Evolutionary conservation across 306 rosid genomes (phyloP), one percentile per base, ranked within the genome.

Genomic region (Cucumis hystrix): DNA sequence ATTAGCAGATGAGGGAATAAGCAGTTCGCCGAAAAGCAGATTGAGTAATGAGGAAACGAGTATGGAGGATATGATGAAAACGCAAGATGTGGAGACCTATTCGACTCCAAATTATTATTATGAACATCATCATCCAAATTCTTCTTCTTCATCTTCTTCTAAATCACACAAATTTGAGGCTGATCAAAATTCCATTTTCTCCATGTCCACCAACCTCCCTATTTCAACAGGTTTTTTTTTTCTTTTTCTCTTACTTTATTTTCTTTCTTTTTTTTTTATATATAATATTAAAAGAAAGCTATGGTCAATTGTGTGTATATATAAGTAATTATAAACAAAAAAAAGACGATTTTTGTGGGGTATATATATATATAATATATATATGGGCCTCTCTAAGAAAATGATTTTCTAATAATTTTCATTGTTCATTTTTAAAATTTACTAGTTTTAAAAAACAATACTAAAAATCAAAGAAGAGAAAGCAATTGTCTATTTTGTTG

Each of bases 91-190:
- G 1, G 90, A 83, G 63, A 78, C 87, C 69, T 72, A 49, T 60
- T 54, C 82, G 23, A 76, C 87, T 82, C 76, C 77, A 51, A 45
- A 67, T 47, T 47, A 47, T 5, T 77, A 75, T n/a, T 78, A 90
- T 59, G 87, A 87, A 79, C 83, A 89, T 79, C 83, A 89, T 79
- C 81, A 89, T 78, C 83, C 90, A 57, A 87, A 94, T 83, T 87
- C 91, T 51, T 85, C 91, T 55, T 85, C 87, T 49, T 85, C 98
- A 43, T 89, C 91, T 30, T 94, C 96, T 76, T 84, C 84, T 87
- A 86, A 87, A 83, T 79, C 84, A 75, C 56, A 80, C n/a, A 6
- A 15, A 16, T 17, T 77, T n/a, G 21, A 76, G 71, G 71, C 88
- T 37, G 52, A 77, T 58, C 85, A 37, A 18, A 68, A 73, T 10